Evolutionary conservation across 2,329 filamentous ascomycete species (phyloP).

Genomic region (Colletotrichum sp.): DNA sequence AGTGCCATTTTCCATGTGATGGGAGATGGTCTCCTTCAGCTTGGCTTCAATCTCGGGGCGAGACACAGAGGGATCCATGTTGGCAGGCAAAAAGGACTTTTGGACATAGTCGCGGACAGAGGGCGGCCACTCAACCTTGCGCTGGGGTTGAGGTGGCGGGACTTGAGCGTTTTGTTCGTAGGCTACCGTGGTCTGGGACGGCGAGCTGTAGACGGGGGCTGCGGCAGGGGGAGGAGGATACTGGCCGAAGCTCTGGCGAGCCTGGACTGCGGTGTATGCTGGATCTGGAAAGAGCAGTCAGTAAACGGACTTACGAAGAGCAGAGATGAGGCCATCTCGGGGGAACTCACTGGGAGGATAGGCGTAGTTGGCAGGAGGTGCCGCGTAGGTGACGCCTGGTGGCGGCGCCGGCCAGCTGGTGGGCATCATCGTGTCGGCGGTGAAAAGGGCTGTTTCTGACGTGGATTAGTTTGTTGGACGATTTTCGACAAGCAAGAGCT

Average conservation of each 20-base stretch:
- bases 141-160: slow-evolving; percentile 35
- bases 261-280: slow-evolving; percentile 66
- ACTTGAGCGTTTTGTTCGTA: neutral
- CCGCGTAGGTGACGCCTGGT: slow-evolving; percentile 44
- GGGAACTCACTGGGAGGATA: slow-evolving; percentile 42
- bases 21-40: slow-evolving; percentile 84
- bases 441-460: neutral
- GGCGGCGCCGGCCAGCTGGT: slow-evolving; percentile 32
- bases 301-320: neutral
- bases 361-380: slow-evolving; percentile 37
- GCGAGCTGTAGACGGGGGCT: slow-evolving; percentile 21
- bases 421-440: slow-evolving; percentile 31
- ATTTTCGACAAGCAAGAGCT: neutral
- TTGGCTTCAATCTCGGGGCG: slow-evolving; percentile 80
- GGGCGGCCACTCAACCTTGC: slow-evolving; percentile 79
- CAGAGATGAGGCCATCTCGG: neutral
- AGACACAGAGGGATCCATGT: slow-evolving; percentile 66
- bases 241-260: slow-evolving; percentile 63
- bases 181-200: slow-evolving; percentile 25
- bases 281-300: slow-evolving; percentile 40
- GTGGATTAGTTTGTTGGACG: slow-evolving; percentile 10
- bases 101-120: slow-evolving; percentile 90
- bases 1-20: slow-evolving; percentile 75
- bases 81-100: slow-evolving; percentile 80
- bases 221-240: slow-evolving; percentile 39